phyloP scores from a whole-genome alignment of 2,329 filamentous ascomycete genomes.

The Ilyonectria robusta region DNA sequence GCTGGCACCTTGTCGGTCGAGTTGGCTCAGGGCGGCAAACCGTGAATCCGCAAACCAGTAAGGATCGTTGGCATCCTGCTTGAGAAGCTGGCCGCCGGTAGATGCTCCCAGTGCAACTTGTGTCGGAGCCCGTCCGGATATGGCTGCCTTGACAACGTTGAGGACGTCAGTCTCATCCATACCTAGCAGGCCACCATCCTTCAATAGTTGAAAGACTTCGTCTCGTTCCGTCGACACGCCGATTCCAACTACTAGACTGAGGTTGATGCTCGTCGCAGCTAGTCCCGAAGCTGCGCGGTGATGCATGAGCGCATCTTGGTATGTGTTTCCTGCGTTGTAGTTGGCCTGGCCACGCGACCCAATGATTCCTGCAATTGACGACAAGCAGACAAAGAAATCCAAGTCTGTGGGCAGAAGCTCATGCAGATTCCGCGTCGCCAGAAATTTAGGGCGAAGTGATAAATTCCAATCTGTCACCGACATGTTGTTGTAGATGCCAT shows the following conservation, averaged over 20 bases:
- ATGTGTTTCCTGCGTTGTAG: slow-evolving; percentile 24
- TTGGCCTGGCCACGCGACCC: slow-evolving; percentile 22
- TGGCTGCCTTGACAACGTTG: slow-evolving; percentile 4
- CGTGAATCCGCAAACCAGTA: too few species aligned
- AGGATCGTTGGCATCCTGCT: neutral
- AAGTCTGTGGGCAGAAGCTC: neutral
- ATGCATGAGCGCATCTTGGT: slow-evolving; percentile 16
- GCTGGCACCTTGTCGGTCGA: too few species aligned
- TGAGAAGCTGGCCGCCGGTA: slow-evolving; percentile 5
- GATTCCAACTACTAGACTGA: slow-evolving; percentile 10
- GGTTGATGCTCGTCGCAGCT: slow-evolving; percentile 6
- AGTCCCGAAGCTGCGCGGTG: slow-evolving; percentile 6
- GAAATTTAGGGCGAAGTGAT: neutral
- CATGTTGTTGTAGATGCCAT: slow-evolving; percentile 6
- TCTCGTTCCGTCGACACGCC: neutral
- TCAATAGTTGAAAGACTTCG: slow-evolving; percentile 1
- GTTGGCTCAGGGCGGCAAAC: too few species aligned
- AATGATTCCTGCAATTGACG: slow-evolving; percentile 7
- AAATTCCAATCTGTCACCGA: neutral
- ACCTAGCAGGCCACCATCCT: slow-evolving; percentile 2
- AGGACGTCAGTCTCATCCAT: slow-evolving; percentile 13
- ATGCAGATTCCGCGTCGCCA: neutral
- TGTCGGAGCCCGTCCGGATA: slow-evolving; percentile 9
- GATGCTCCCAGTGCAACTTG: slow-evolving; percentile 11
- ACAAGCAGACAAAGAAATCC: slow-evolving; percentile 25